Evolutionary conservation across 768 basidiomycete genomes (phyloP).

Genomic region (Tylopilus plumbeoviolaceoides): DNA sequence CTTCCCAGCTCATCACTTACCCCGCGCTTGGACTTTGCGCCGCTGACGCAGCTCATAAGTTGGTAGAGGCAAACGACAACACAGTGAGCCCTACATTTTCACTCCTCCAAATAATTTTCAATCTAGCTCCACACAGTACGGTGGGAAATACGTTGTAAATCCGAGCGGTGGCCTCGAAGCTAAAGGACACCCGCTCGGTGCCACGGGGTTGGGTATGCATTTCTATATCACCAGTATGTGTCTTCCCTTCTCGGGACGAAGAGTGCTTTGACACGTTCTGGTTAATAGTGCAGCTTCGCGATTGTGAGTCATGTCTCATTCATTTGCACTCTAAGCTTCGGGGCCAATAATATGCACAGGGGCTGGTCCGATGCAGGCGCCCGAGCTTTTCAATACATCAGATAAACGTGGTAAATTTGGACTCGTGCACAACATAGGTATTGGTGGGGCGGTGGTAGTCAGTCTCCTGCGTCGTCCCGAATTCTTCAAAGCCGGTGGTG

Average conservation of each 20-base stretch:
- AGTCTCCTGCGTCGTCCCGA: conserved; percentile 73
- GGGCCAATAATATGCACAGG: conserved; percentile 35
- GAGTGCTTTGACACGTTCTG: neutral
- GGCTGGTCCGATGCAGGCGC: conserved; percentile 83
- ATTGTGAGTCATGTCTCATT: conserved; percentile 40
- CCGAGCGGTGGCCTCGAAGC: conserved; percentile 84
- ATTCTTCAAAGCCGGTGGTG: conserved; percentile 64
- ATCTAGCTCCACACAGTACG: conserved; percentile 46
- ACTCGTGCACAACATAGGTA: conserved; percentile 78
- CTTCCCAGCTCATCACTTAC: conserved; percentile 67
- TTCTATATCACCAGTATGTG: conserved; percentile 75
- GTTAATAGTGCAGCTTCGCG: conserved; percentile 63
- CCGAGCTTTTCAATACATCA: conserved; percentile 55
- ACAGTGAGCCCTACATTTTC: conserved; percentile 45
- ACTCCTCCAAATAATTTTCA: too few species aligned
- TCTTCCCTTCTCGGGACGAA: neutral
- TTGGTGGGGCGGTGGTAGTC: conserved; percentile 78
- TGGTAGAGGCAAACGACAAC: conserved; percentile 75
- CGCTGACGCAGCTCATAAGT: conserved; percentile 61
- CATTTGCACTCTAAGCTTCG: neutral
- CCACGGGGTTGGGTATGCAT: conserved; percentile 83
- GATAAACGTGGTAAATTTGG: conserved; percentile 76
- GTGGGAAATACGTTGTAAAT: conserved; percentile 81
- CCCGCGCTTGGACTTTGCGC: conserved; percentile 73
- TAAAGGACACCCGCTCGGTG: conserved; percentile 85